These are phyloP conservation scores for Tylopilus felleus DNA, from an alignment of 768 basidiomycete genomes.

Conservation along the genomic window DNA sequence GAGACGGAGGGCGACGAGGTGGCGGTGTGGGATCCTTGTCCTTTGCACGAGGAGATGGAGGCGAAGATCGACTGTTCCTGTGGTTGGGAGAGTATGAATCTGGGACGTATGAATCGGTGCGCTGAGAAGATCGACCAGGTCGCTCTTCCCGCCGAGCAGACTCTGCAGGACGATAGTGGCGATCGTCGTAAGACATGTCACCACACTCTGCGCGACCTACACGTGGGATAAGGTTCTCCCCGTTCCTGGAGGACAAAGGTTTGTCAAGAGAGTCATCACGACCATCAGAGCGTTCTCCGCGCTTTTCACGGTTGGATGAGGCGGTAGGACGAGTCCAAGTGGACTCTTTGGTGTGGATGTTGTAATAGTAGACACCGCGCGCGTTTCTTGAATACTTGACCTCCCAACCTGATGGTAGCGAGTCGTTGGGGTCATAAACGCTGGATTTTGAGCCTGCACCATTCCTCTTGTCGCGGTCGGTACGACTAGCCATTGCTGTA, in stretches of 20 bases:
- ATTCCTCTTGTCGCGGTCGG: slow-evolving; percentile 44
- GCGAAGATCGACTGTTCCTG: slow-evolving; percentile 18
- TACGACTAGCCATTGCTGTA: slow-evolving; percentile 54
- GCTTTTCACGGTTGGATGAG: slow-evolving; percentile 24
- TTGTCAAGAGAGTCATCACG: slow-evolving; percentile 30
- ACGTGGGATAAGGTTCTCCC: slow-evolving; percentile 22
- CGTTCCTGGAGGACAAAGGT: slow-evolving; percentile 22
- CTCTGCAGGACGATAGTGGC: slow-evolving; percentile 59
- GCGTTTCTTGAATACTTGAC: slow-evolving; percentile 48
- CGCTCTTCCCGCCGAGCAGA: slow-evolving; percentile 29
- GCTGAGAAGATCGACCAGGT: slow-evolving; percentile 17
- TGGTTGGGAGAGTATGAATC: slow-evolving; percentile 26
- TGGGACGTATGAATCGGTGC: slow-evolving; percentile 27
- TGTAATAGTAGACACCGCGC: slow-evolving; percentile 54
- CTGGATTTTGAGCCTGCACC: slow-evolving; percentile 26
- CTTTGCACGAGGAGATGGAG: slow-evolving; percentile 25
- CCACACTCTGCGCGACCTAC: slow-evolving; percentile 28
- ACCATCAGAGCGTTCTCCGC: slow-evolving; percentile 22
- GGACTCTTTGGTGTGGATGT: slow-evolving; percentile 50
- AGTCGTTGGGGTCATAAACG: slow-evolving; percentile 28
- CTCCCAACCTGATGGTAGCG: slow-evolving; percentile 62
- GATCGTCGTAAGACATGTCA: slow-evolving; percentile 53
- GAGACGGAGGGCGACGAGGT: slow-evolving; percentile 23
- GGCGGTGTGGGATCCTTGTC: slow-evolving; percentile 22
- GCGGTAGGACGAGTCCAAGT: slow-evolving; percentile 56